Conservation (phyloP, 768 basidiomycete species). For the Leucocoprinus sp. region DNA sequence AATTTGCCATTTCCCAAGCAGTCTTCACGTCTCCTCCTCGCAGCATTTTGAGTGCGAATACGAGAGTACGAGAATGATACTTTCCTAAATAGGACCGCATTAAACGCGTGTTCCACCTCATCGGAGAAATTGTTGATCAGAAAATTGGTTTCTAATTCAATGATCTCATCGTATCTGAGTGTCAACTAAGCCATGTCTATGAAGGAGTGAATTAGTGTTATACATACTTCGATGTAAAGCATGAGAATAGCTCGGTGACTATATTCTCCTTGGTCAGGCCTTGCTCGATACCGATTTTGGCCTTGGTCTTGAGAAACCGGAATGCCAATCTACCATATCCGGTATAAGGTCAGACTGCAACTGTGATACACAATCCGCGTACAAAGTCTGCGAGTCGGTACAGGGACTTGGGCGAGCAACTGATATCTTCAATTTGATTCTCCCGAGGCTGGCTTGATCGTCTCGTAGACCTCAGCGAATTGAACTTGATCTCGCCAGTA, state of each 20-base stretch:
- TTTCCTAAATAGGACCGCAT: background rate
- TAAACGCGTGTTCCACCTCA: background rate
- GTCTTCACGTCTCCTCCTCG: background rate
- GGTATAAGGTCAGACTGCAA: background rate
- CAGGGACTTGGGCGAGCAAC: constrained; percentile 31
- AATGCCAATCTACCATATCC: constrained; percentile 1
- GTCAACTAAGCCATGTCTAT: background rate
- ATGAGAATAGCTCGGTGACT: constrained; percentile 11
- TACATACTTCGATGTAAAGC: constrained; percentile 8
- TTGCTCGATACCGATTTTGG: constrained; percentile 3
- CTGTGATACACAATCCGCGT: background rate
- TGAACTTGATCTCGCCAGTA: constrained; percentile 5
- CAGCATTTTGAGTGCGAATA: constrained; percentile 3
- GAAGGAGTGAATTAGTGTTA: background rate
- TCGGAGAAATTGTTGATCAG: constrained; percentile 5
- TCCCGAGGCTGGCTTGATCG: background rate
- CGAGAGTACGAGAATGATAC: background rate
- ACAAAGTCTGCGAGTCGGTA: constrained; percentile 22
- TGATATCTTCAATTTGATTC: background rate
- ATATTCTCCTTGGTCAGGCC: constrained; percentile 8
- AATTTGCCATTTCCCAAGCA: background rate
- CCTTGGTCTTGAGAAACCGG: background rate
- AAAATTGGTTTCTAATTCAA: constrained; percentile 2
- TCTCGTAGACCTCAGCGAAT: constrained; percentile 1
- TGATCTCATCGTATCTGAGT: constrained; percentile 4